Evolutionary conservation across 192 early-diverging fungal genomes (phyloP).

Genomic region (Coemansia sp.): DNA sequence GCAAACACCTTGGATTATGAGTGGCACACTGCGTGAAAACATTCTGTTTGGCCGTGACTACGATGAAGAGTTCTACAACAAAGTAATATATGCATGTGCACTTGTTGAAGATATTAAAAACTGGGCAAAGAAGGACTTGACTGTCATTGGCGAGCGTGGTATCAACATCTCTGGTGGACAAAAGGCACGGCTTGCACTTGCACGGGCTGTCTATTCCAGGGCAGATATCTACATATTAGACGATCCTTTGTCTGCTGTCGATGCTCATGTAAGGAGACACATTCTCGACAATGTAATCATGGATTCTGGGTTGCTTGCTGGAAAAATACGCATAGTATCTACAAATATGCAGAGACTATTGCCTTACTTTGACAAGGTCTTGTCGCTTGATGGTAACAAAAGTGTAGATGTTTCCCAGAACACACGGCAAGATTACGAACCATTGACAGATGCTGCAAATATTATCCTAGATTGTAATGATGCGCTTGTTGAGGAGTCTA

Average conservation of each 20-base stretch:
- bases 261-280: conserved; percentile 67
- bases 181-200: conserved; percentile 15
- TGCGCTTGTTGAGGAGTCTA: not conserved
- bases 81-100: conserved; percentile 61
- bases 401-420: not conserved
- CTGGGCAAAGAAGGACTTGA: conserved; percentile 52
- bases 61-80: conserved; percentile 38
- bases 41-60: conserved; percentile 20
- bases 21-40: conserved; percentile 14
- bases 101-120: conserved; percentile 59
- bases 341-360: conserved; percentile 78
- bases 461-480: not conserved
- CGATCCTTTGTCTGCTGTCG: conserved; percentile 85
- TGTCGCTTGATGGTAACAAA: conserved; percentile 69
- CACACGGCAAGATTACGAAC: conserved; percentile 4
- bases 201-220: conserved; percentile 18
- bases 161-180: conserved; percentile 30
- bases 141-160: conserved; percentile 39
- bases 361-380: conserved; percentile 71
- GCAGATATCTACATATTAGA: conserved; percentile 63
- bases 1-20: conserved; percentile 76
- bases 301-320: conserved; percentile 13
- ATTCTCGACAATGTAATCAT: conserved; percentile 49
- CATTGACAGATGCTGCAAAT: not conserved
- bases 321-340: conserved; percentile 72